Conservation (phyloP, 1,284 basidiomycete genomes). For the Leucoagaricus sp. region DNA sequence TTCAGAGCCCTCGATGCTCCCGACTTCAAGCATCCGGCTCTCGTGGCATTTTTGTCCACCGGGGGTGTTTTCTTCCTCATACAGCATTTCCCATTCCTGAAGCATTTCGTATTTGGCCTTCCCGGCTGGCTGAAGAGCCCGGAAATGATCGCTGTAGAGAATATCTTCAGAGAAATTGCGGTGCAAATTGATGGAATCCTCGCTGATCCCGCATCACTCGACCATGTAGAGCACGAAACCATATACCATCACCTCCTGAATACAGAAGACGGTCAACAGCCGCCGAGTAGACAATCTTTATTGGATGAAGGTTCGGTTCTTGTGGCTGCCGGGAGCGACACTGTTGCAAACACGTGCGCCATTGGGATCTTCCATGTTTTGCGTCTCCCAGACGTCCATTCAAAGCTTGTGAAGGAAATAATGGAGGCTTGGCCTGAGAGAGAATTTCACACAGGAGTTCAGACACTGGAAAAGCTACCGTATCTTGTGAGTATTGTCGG, state of each 20-base stretch:
- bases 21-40: slow-evolving; percentile 32
- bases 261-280: slow-evolving; percentile 29
- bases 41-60: slow-evolving; percentile 29
- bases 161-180: slow-evolving; percentile 28
- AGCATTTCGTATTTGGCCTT: slow-evolving; percentile 27
- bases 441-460: slow-evolving; percentile 21
- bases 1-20: slow-evolving; percentile 26
- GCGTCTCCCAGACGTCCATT: slow-evolving; percentile 23
- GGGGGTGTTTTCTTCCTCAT: slow-evolving; percentile 33
- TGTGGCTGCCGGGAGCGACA: slow-evolving; percentile 41
- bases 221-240: slow-evolving; percentile 27
- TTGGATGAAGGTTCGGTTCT: slow-evolving; percentile 38
- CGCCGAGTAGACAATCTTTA: slow-evolving; percentile 32
- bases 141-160: slow-evolving; percentile 18
- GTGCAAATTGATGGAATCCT: slow-evolving; percentile 34
- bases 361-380: slow-evolving; percentile 35
- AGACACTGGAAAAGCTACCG: slow-evolving; percentile 35
- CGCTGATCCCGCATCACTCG: slow-evolving; percentile 27
- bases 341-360: slow-evolving; percentile 38
- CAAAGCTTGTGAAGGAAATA: slow-evolving; percentile 26
- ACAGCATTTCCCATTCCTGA: slow-evolving; percentile 34
- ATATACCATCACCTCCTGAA: slow-evolving; percentile 37
- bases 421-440: slow-evolving; percentile 34
- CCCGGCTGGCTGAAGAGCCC: slow-evolving; percentile 28
- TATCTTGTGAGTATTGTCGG: slow-evolving; percentile 31